phyloP scores from a whole-genome alignment of 768 basidiomycete genomes.

The Udeniomyces megalosporus region DNA sequence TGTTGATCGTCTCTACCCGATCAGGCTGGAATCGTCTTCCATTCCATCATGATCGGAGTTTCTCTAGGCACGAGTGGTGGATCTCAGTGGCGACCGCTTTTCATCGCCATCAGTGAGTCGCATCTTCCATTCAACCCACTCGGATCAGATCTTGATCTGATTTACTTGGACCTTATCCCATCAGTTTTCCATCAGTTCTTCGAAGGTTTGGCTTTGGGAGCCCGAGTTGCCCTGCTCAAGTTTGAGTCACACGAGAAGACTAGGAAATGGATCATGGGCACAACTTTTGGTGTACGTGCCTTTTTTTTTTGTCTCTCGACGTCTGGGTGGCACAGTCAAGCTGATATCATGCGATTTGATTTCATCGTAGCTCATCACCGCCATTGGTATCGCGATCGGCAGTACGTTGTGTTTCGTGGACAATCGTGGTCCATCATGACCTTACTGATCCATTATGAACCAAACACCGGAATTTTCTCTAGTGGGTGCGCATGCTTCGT shows the following conservation, averaged over 20 bases:
- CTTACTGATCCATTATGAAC: constrained; percentile 4
- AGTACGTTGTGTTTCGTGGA: neutral
- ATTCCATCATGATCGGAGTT: constrained; percentile 30
- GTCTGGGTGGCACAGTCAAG: neutral
- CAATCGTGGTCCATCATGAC: no score
- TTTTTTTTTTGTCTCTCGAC: neutral
- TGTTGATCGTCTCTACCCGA: neutral
- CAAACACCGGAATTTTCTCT: no score
- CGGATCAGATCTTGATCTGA: no score
- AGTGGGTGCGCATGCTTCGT: constrained; percentile 23
- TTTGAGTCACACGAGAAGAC: constrained; percentile 2
- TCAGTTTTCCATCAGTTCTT: constrained; percentile 13
- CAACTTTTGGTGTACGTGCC: constrained; percentile 6
- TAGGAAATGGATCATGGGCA: constrained; percentile 19
- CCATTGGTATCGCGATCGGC: constrained; percentile 24
- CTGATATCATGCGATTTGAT: no score
- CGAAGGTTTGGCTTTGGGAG: constrained; percentile 25
- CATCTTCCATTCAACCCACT: neutral
- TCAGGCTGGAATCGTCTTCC: constrained; percentile 24
- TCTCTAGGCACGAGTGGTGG: constrained; percentile 23
- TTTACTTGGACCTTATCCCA: neutral
- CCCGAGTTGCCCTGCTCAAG: constrained; percentile 21
- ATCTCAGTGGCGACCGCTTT: constrained; percentile 26
- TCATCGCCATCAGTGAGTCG: constrained; percentile 24
- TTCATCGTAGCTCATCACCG: constrained; percentile 21